Base-by-base conservation (phyloP, 257 asterid species). In the Rubia yunnanensis region DNA sequence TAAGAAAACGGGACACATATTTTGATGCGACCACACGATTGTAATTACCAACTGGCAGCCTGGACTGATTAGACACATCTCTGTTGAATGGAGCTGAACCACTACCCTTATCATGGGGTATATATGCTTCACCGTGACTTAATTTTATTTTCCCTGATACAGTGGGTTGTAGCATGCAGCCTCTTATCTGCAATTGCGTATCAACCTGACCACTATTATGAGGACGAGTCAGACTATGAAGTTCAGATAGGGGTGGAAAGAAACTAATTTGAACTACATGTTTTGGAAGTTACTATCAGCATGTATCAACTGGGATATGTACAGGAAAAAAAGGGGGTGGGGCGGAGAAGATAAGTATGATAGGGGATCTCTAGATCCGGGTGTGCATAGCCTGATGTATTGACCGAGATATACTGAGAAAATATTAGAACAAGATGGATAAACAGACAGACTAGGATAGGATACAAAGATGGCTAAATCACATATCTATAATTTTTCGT, bases 121-220 rank as follows among this genome's bases (percentile, higher is more conserved):
- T 79, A 82, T 94, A 94, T 62, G 84, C 94, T 85, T 94, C 99
- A 68, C 99, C 99, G 58, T 86, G 99, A 81, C 99, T 88, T 76
- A 94, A 71, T 77, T 90, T 94, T 59, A 87, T 89, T 76, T 90
- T 91, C 61, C 99, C 99, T 28, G 97, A 89, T 75, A 90, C 85
- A 80, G 87, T 94, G 66, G 99, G 99, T 90, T 90, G 96, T 88
- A 87, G 76, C 70, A 94, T 86, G 32, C 96, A 94, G 70, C 99
- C 97, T 72, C 88, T 83, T 52, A 94, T 74, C 77, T 90, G 97
- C 84, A 94, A 74, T 81, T 89, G 97, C 32, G 92, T 74, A 83
- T 94, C 99, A 63, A 94, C 99, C 90, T 94, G 99, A 64, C 99
- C 97, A 82, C 97, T 92, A 78, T 74, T 61, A 75, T 64, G 75